Evolutionary conservation across 169 alveolate genomes (phyloP), one percentile per base, ranked within the genome.

Genomic region (Eimeria sp.): DNA sequence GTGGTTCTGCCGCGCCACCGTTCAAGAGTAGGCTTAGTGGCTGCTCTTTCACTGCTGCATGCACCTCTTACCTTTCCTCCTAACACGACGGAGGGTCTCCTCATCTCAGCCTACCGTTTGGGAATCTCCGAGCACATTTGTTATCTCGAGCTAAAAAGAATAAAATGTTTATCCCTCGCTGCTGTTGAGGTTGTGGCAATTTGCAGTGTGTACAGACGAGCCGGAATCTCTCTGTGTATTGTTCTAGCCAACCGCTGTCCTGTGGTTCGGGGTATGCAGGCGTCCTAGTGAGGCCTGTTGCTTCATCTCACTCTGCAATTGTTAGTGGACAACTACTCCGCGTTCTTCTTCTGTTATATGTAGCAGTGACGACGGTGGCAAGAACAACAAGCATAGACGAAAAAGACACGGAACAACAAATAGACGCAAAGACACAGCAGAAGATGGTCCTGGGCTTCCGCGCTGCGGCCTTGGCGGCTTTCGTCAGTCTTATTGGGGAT

Each of bases 381-480:
- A 43, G 49, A 43, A 43, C 49, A 33, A 71, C n/a, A 11, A 71
- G 16, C 54, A 16, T 37, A 1, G n/a, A 71, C 37, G 46, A 20
- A 14, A 14, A 66, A 66, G 46, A n/a, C 77, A n/a, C 20, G 46
- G 77, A 43, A 68, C 11, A 68, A 25, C 80, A 33, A 4, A 71
- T 71, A 33, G 54, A 71, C 52, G n/a, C 2, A 9, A 30, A 30
- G 27, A 4, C 80, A 30, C 40, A 68, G 54, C 40, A 68, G 6
- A 71, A 77, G 87, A 77, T 77, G 87, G 87, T 77, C 62, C 87
- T 40, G 4, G 87, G 90, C 56, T 58, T 82, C 37, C 72, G 90
- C 8, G 90, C 74, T 40, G 90, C 74, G n/a, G 90, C 90, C 33
- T 23, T 82, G n/a, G 90, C 90, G 90, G 90, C 74, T 20, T 58